Conservation (phyloP, 208 protist genomes). For the Acanthamoeba sp. region DNA sequence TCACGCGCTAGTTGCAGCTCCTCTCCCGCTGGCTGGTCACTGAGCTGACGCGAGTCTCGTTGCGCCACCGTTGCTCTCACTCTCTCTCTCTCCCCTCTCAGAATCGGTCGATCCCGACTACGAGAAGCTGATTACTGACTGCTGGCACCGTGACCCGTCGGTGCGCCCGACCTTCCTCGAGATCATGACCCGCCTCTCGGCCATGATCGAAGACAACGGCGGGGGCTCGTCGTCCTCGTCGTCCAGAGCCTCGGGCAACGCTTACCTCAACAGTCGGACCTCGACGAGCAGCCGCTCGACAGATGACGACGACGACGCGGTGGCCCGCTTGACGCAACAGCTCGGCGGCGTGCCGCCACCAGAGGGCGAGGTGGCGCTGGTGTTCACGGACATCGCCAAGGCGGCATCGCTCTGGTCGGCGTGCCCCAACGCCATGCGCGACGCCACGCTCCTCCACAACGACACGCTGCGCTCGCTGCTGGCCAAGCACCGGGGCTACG, state of each 20-base stretch:
- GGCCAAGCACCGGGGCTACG: slow-evolving; percentile 6
- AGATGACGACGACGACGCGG: not conserved
- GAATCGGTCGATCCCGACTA: not conserved
- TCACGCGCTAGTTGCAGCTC: no score
- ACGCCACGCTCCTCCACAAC: slow-evolving; percentile 70
- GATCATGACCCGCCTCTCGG: slow-evolving; percentile 28
- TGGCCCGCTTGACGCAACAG: not conserved
- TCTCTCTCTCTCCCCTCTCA: not conserved
- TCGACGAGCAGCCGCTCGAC: not conserved
- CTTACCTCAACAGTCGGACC: not conserved
- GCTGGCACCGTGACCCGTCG: slow-evolving; percentile 14
- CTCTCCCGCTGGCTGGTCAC: no score
- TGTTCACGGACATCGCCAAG: slow-evolving; percentile 57
- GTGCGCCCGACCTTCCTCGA: slow-evolving; percentile 70
- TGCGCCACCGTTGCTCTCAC: no score
- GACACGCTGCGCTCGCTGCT: slow-evolving; percentile 3
- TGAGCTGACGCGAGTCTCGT: no score
- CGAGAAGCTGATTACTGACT: not conserved
- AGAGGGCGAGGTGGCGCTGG: slow-evolving; percentile 32
- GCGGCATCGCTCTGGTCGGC: slow-evolving; percentile 38
- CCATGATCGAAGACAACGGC: not conserved
- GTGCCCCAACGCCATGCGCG: slow-evolving; percentile 45
- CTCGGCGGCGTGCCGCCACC: not conserved
- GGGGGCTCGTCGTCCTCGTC: not conserved
- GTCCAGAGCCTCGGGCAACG: not conserved